phyloP scores from a whole-genome alignment of 2,329 filamentous ascomycete genomes.

The Pseudogymnoascus sp. region DNA sequence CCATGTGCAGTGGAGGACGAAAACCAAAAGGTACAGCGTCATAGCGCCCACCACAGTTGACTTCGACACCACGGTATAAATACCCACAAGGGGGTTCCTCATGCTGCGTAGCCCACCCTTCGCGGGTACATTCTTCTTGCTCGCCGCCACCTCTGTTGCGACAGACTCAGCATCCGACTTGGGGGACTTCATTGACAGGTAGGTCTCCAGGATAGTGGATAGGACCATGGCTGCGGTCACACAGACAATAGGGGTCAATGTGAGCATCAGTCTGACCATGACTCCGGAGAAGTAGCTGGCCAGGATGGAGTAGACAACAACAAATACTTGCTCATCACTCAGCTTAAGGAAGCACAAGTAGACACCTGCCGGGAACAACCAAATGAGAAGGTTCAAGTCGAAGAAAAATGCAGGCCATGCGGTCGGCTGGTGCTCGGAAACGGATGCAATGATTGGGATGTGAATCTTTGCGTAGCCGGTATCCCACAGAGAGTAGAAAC shows the following conservation, averaged over 20 bases:
- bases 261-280: conserved; percentile 99
- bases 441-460: conserved; percentile 98
- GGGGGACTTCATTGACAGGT: conserved; percentile 61
- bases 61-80: conserved; percentile 78
- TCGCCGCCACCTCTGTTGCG: conserved; percentile 29
- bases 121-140: conserved; percentile 45
- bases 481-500: conserved; percentile 99
- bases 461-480: conserved; percentile 98
- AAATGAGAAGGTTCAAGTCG: conserved; percentile 95
- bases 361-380: conserved; percentile 96
- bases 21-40: conserved; percentile 76
- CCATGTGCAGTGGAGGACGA: conserved; percentile 98
- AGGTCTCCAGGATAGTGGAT: conserved; percentile 83
- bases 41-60: conserved; percentile 63
- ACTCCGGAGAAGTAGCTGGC: conserved; percentile 98
- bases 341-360: conserved; percentile 96
- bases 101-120: conserved; percentile 58
- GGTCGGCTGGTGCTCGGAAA: conserved; percentile 97
- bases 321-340: conserved; percentile 92
- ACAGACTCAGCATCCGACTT: conserved; percentile 39
- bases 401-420: conserved; percentile 99
- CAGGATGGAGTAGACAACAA: conserved; percentile 94
- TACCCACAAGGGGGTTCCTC: conserved; percentile 67
- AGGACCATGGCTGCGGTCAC: conserved; percentile 83
- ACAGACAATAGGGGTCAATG: conserved; percentile 90